Evolutionary conservation across 192 early-diverging fungal genomes (phyloP).

Genomic region (Chytriomyces confervae): DNA sequence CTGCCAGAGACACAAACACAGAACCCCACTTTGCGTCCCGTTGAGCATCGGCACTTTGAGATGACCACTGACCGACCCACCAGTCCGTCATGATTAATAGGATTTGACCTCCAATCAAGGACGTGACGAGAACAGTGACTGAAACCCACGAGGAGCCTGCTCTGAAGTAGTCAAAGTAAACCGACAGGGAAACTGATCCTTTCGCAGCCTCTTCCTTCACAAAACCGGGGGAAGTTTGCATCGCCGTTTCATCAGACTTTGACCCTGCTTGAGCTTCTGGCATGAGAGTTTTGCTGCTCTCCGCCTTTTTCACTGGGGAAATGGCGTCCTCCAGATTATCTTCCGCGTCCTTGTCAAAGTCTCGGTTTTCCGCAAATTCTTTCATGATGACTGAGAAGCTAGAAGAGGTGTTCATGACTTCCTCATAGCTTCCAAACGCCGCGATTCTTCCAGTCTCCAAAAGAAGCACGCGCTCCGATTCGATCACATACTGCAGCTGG

Average conservation of each 20-base stretch:
- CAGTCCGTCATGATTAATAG: conserved; percentile 53
- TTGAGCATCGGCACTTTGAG: conserved; percentile 45
- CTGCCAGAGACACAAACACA: conserved; percentile 50
- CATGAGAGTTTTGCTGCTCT: not conserved
- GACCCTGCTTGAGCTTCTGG: not conserved
- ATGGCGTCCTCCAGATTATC: conserved; percentile 29
- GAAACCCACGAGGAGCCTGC: conserved; percentile 36
- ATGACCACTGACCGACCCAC: conserved; percentile 67
- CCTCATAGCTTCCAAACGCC: conserved; percentile 35
- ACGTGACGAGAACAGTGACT: conserved; percentile 33
- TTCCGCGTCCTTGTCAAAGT: conserved; percentile 25
- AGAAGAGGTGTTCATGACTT: conserved; percentile 26
- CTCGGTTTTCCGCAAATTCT: conserved; percentile 36
- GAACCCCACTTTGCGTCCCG: conserved; percentile 41
- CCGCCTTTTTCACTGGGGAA: conserved; percentile 12
- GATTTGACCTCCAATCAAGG: conserved; percentile 47
- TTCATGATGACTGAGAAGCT: conserved; percentile 39
- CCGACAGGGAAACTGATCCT: conserved; percentile 41
- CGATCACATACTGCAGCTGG: conserved; percentile 52
- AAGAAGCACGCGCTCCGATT: conserved; percentile 45
- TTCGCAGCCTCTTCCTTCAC: conserved; percentile 16
- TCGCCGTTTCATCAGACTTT: not conserved
- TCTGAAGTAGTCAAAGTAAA: conserved; percentile 50
- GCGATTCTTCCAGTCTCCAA: conserved; percentile 42
- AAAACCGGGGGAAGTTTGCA: not conserved